Evolutionary conservation across 2,329 filamentous ascomycete species (phyloP).

Genomic region (Colletotrichum orbiculare): DNA sequence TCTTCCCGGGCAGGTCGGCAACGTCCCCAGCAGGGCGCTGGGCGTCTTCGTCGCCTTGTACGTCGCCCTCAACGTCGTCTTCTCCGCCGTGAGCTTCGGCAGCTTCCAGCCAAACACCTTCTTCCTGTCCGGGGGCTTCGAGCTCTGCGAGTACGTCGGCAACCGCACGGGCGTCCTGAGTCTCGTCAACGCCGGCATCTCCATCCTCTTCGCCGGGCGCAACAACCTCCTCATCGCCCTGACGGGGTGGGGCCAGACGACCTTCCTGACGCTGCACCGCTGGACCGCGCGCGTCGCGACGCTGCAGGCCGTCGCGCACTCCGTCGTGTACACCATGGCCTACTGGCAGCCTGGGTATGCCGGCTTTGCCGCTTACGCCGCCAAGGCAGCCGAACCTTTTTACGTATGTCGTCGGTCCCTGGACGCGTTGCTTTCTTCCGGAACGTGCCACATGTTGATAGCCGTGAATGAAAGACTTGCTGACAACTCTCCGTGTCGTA

Average conservation of each 20-base stretch:
- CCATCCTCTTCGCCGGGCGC: constrained; percentile 48
- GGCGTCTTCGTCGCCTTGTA: constrained; percentile 54
- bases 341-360: constrained; percentile 25
- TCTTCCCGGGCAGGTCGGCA: constrained; percentile 39
- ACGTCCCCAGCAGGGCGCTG: constrained; percentile 55
- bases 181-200: constrained; percentile 46
- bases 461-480: background rate
- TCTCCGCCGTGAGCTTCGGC: constrained; percentile 44
- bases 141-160: constrained; percentile 49
- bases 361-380: constrained; percentile 7
- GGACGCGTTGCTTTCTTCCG: background rate
- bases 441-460: too few species aligned
- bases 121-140: constrained; percentile 25
- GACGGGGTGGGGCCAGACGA: constrained; percentile 50
- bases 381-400: constrained; percentile 12
- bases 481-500: constrained; percentile 40
- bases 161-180: constrained; percentile 47
- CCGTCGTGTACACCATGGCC: constrained; percentile 44
- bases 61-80: constrained; percentile 51
- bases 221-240: constrained; percentile 50
- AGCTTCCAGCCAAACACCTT: constrained; percentile 41
- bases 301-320: constrained; percentile 45
- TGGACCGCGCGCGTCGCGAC: constrained; percentile 45
- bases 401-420: background rate
- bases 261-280: constrained; percentile 50